These are phyloP conservation scores for Trypanosoma cruzi DNA, from an alignment of 208 protist genomes.

Conservation along the genomic window DNA sequence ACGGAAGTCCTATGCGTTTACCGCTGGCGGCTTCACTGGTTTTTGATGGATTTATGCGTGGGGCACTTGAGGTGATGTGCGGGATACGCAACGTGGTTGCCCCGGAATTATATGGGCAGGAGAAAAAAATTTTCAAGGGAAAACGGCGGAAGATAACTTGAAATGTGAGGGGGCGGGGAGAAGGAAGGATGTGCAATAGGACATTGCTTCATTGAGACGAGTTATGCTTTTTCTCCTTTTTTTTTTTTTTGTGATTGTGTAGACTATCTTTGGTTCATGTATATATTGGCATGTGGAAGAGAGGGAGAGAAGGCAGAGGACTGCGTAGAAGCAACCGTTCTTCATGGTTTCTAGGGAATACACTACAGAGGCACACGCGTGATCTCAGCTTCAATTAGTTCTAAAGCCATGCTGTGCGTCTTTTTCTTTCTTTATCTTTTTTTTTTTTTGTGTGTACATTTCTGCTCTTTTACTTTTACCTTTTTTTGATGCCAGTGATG, in stretches of 20 bases:
- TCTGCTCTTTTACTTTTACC: conserved; percentile 10
- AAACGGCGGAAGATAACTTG: neutral
- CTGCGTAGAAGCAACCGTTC: neutral
- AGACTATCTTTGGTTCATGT: neutral
- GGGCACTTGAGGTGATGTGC: conserved; percentile 21
- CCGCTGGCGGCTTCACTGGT: conserved; percentile 18
- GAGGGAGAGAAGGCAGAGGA: neutral
- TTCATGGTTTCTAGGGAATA: neutral
- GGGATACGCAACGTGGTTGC: conserved; percentile 24
- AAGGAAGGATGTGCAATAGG: conserved; percentile 1
- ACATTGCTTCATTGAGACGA: neutral
- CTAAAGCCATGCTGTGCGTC: conserved; percentile 22
- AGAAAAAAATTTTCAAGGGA: conserved; percentile 32
- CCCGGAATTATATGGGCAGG: conserved; percentile 20
- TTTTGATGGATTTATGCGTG: conserved; percentile 31
- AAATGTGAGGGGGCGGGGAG: neutral
- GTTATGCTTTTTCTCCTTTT: conserved; percentile 13
- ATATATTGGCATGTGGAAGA: conserved; percentile 4
- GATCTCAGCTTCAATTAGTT: too few species aligned
- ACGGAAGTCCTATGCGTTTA: conserved; percentile 22
- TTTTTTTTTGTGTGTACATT: neutral
- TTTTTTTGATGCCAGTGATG: conserved; percentile 10
- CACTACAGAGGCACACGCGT: neutral
- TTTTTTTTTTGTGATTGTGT: conserved; percentile 9
- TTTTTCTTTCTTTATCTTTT: conserved; percentile 24